Base-by-base conservation (phyloP, 2,329 filamentous ascomycete species). In the Aureobasidium sp. region DNA sequence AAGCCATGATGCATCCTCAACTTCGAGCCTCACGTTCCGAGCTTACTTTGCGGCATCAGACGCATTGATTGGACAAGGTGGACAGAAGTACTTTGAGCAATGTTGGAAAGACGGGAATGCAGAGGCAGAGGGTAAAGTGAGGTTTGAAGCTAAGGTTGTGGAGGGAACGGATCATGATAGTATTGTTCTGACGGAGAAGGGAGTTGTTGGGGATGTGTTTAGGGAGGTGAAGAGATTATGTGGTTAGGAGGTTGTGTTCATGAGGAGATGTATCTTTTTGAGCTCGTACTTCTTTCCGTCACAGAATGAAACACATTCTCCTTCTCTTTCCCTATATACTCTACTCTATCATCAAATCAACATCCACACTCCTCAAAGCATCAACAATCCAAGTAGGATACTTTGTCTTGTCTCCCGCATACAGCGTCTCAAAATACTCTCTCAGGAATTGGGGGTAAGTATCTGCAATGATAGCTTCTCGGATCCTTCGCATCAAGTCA, bases 381-480 rank as follows among this genome's bases (percentile, higher is more conserved):
- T 84, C 84, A 3, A 96, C 86, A 1, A 90, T 92, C 94, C 94
- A 99, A 0, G 77, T 75, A 0, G 95, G 94, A 71, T 90, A 91
- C 60, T 82, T 82, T 14, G 77, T 74, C 75, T 82, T 83, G 67
- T 87, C 80, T 59, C 74, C 74, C 11, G 82, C 71, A 72, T 97
- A 92, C 63, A 91, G 76, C 62, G 84, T 82, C 2, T 73, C 78
- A 75, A 99, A 99, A 77, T 96, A 97, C 36, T 82, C 75, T 66
- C 78, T 85, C 64, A 97, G 72, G 68, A 94, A 96, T 1, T 79
- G 82, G 1, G 94, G 92, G 72, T 88, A 97, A 55, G 79, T 76
- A 71, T 96, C 91, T 64, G 87, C 87, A 8, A 96, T 77, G 64
- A 97, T 91, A 16, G 94, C 86, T 64, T 89, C 80, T 63, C 93